Evolutionary conservation across 2,329 filamentous ascomycete genomes (phyloP).

Genomic region (Verticillium klebahnii): DNA sequence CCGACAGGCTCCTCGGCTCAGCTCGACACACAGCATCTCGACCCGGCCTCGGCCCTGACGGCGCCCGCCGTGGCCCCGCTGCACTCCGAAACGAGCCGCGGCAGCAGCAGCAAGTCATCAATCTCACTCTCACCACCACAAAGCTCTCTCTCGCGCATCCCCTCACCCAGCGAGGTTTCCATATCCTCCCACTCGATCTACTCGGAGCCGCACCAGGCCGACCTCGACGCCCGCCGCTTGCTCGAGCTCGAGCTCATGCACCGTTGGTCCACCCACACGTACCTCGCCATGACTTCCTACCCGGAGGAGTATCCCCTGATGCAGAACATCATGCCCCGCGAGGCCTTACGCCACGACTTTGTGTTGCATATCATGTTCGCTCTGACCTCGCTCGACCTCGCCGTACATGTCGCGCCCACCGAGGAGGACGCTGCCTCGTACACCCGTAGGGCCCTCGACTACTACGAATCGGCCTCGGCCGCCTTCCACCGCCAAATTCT

Average conservation of each 20-base stretch:
- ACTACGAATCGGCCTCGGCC: constrained; percentile 24
- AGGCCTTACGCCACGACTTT: constrained; percentile 31
- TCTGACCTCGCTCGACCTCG: constrained; percentile 27
- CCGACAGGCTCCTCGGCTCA: neutral
- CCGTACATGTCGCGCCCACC: constrained; percentile 10
- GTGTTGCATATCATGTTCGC: constrained; percentile 32
- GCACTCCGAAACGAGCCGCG: neutral
- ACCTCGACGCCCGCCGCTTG: constrained; percentile 16
- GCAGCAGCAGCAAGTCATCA: neutral
- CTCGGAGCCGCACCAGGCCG: neutral
- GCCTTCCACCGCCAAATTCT: constrained; percentile 23
- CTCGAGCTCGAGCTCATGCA: constrained; percentile 48
- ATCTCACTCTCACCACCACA: neutral
- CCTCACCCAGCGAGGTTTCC: neutral
- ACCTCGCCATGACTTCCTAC: constrained; percentile 30
- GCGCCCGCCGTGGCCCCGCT: neutral
- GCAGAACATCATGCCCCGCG: constrained; percentile 24
- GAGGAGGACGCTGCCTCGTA: constrained; percentile 16
- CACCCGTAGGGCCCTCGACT: constrained; percentile 25
- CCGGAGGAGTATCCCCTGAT: constrained; percentile 29
- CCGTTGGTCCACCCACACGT: constrained; percentile 42
- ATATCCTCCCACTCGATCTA: neutral
- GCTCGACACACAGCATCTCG: neutral
- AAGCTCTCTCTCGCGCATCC: neutral
- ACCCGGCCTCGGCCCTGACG: neutral